Percentiles rank a stretch among this genome's conserved stretches.
phyloP scores from a whole-genome alignment of 176 grass and related monocot species.

The Eremochloa ophiuroides region DNA sequence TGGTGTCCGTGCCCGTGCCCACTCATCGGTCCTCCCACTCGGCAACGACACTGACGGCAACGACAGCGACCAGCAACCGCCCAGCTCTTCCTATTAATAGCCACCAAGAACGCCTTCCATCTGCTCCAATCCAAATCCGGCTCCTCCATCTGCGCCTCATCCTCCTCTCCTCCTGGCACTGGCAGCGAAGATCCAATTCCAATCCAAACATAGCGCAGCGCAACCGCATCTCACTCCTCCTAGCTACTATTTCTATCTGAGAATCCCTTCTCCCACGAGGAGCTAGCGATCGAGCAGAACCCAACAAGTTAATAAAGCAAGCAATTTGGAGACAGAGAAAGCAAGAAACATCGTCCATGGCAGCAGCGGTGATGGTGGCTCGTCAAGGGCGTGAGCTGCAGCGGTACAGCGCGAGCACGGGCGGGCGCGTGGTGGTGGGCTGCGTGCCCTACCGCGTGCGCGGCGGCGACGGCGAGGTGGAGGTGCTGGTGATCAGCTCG shows the following conservation, averaged over 20 bases:
- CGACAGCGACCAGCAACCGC: neutral
- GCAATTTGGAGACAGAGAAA: neutral
- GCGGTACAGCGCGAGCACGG: slow-evolving; percentile 54
- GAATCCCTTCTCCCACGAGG: neutral
- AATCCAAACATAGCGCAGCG: slow-evolving; percentile 26
- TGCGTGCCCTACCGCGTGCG: slow-evolving; percentile 56
- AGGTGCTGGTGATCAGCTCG: slow-evolving; percentile 68
- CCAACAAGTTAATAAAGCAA: neutral
- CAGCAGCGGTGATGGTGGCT: slow-evolving; percentile 51
- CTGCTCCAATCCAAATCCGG: slow-evolving; percentile 13
- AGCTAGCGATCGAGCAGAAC: no score
- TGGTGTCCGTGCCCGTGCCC: neutral
- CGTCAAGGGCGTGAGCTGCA: slow-evolving; percentile 65
- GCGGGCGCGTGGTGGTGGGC: slow-evolving; percentile 57
- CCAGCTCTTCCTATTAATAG: slow-evolving; percentile 39
- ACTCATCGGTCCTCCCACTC: neutral
- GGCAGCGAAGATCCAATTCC: neutral
- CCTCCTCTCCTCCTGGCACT: neutral
- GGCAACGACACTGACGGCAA: slow-evolving; percentile 9
- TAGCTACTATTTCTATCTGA: neutral
- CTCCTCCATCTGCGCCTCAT: no score
- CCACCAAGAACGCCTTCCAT: neutral
- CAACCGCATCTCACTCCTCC: neutral
- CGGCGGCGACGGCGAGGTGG: neutral
- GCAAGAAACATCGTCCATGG: no score